Conservation (phyloP, 768 basidiomycete species). For the Collybia sp. region DNA sequence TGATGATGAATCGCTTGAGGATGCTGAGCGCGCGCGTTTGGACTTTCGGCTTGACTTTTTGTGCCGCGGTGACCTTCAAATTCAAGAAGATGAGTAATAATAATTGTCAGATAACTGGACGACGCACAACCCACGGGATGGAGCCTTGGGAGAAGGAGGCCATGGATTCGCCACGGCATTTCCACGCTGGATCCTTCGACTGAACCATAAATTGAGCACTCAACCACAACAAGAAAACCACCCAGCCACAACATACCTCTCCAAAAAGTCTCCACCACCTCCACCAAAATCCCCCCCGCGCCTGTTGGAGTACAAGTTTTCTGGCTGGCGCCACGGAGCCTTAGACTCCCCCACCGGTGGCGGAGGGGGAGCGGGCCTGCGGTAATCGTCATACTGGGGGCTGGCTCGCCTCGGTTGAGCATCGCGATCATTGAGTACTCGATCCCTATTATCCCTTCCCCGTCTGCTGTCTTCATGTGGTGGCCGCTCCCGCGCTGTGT, state of each 20-base stretch:
- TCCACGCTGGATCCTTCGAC: constrained; percentile 69
- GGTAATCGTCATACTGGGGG: constrained; percentile 60
- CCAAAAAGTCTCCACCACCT: constrained; percentile 54
- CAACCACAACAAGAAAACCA: neutral
- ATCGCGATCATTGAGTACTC: constrained; percentile 6
- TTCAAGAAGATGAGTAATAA: neutral
- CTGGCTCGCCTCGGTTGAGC: constrained; percentile 36
- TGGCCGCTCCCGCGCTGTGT: constrained; percentile 13
- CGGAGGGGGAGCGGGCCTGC: constrained; percentile 32
- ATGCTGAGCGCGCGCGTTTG: constrained; percentile 53
- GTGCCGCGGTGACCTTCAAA: constrained; percentile 50
- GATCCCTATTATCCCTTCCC: constrained; percentile 14
- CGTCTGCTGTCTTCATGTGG: constrained; percentile 9
- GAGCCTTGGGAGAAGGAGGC: constrained; percentile 77
- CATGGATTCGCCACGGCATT: constrained; percentile 58
- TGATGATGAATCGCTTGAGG: constrained; percentile 42
- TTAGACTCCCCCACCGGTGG: constrained; percentile 17
- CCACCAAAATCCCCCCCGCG: constrained; percentile 23
- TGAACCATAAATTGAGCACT: constrained; percentile 20
- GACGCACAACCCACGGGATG: constrained; percentile 52
- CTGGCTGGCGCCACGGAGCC: constrained; percentile 41
- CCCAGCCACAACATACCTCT: constrained; percentile 46
- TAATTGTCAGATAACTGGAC: neutral
- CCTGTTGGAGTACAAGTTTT: constrained; percentile 54
- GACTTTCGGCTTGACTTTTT: constrained; percentile 53